Percentiles rank a stretch among this genome's conserved stretches.
These are phyloP conservation scores for Arabidopsis arenosa DNA, from an alignment of 345 rosid species.

Conservation along the genomic window DNA sequence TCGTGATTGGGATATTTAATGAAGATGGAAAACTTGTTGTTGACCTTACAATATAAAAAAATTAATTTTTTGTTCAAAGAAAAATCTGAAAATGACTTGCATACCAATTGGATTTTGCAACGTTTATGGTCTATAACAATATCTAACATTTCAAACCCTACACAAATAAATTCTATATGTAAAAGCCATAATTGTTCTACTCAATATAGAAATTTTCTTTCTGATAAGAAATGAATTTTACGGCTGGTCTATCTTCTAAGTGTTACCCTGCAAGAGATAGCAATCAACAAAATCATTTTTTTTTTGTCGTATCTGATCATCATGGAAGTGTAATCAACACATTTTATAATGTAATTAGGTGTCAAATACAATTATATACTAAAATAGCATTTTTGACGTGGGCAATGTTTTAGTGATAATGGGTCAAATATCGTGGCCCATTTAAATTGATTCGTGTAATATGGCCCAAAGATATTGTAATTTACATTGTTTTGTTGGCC, in stretches of 20 bases:
- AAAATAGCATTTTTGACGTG: no score
- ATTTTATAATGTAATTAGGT: no score
- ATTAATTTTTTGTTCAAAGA: neutral
- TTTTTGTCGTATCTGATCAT: neutral
- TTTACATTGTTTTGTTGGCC: no score
- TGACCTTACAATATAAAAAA: neutral
- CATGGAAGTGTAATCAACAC: no score
- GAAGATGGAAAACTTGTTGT: constrained; percentile 3
- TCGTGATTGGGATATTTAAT: constrained; percentile 29
- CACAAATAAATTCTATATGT: neutral
- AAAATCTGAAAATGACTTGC: constrained; percentile 19
- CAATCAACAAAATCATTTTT: constrained; percentile 6
- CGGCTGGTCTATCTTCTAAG: neutral
- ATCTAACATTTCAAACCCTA: constrained; percentile 6
- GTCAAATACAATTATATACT: no score
- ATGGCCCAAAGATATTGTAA: no score
- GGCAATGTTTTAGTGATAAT: no score
- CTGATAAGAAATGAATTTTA: neutral
- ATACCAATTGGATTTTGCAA: constrained; percentile 19
- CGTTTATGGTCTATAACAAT: constrained; percentile 27
- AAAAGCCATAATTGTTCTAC: constrained; percentile 10
- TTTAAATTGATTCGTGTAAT: no score
- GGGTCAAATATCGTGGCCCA: no score
- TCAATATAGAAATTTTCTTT: neutral
- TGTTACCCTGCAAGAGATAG: neutral